Evolutionary conservation across 495 filamentous ascomycete species (phyloP), one percentile per base, ranked within the genome.

Genomic region (Penicillium salamii): DNA sequence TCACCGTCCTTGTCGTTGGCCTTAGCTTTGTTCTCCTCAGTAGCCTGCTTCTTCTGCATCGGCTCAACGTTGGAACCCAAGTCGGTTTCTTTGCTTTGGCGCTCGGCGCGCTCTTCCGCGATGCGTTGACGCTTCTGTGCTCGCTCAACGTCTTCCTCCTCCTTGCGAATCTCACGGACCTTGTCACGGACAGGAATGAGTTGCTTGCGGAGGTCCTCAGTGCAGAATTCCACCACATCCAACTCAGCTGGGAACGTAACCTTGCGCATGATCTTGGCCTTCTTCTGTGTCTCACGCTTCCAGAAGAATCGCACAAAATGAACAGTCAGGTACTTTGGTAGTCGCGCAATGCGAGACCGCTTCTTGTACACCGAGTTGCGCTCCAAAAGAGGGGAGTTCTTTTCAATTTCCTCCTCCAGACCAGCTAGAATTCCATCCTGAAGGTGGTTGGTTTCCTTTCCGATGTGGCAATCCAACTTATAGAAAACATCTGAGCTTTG

Each of bases 221-320:
- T 90, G 64, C 93, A 98, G 70, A 92, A 97, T 59, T 98, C 93
- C 8, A 95, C 87, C 3, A 86, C 85, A 65, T 98, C 93, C 19
- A 98, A 74, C 68, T 98, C 95, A 38, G 84, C 81, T 14, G 91
- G 92, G 67, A 98, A 98, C 0, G 89, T 90, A 36, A 98, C 93
- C 68, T 97, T 98, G 57, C 91, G 87, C 91, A 98, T 91, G 61
- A 98, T 98, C 80, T 98, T 98, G 46, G 91, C 90, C 75, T 98
- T 98, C 78, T 97, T 97, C 64, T 92, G 84, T 7, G 87, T 88
- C 49, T 91, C 88, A 15, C 86, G 80, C 65, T 95, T 91, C 95
- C 95, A 98, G 75, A 89, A 96, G 73, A 98, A 98, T 51, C 93
- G 90, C 51, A 98, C 88, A 63, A 98, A 96, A 63, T 98, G 93